These are phyloP conservation scores for Danielozyma ontarioensis DNA, from an alignment of 805 yeast genomes.

Conservation along the genomic window DNA sequence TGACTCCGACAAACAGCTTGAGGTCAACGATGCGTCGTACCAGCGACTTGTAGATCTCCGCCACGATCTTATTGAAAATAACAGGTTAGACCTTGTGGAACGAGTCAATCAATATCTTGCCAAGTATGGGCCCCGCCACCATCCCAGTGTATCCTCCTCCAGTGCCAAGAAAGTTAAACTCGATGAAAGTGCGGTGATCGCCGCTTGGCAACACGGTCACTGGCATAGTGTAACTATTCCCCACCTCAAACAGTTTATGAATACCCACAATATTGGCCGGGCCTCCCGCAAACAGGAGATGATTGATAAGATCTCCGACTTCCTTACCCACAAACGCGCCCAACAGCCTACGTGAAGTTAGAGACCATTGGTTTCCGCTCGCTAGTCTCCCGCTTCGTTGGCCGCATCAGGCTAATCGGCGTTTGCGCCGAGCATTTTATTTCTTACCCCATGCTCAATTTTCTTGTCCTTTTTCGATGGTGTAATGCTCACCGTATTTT, in stretches of 20 bases:
- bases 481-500: too few species aligned
- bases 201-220: constrained; percentile 36
- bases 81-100: constrained; percentile 2
- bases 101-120: constrained; percentile 4
- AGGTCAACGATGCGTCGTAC: constrained; percentile 11
- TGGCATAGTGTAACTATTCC: constrained; percentile 35
- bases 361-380: constrained; percentile 1
- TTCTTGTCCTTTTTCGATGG: too few species aligned
- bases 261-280: constrained; percentile 26
- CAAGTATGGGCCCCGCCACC: constrained; percentile 3
- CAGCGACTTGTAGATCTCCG: constrained; percentile 5
- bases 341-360: background rate
- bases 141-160: background rate
- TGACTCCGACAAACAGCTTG: constrained; percentile 7
- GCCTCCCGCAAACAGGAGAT: constrained; percentile 40
- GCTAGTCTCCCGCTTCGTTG: background rate
- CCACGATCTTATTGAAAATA: constrained; percentile 1
- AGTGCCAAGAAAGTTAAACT: constrained; percentile 2
- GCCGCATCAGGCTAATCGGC: background rate
- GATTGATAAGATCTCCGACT: constrained; percentile 35
- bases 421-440: background rate
- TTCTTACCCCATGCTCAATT: background rate
- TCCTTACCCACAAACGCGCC: constrained; percentile 14
- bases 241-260: constrained; percentile 38
- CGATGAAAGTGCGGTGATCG: constrained; percentile 35